Evolutionary conservation across 1,284 basidiomycete genomes (phyloP).

Genomic region (Fomes fomentarius): DNA sequence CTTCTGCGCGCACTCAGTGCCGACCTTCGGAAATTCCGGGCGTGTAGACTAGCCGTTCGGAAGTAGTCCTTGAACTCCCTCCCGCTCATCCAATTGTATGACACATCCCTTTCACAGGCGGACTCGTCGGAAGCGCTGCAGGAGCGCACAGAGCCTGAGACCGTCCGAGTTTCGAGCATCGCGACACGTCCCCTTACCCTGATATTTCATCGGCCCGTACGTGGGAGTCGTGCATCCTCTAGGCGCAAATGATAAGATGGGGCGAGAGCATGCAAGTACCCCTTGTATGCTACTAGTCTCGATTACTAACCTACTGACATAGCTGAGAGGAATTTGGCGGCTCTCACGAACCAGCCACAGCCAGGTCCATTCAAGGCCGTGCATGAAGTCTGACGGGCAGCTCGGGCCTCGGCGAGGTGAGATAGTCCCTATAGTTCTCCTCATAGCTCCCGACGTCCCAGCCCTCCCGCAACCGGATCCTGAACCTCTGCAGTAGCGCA

Average conservation of each 20-base stretch:
- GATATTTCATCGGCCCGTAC: constrained; percentile 33
- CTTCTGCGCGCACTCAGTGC: no score
- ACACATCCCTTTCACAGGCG: constrained; percentile 26
- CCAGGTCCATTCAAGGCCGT: no score
- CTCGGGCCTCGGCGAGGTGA: no score
- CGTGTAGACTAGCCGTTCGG: no score
- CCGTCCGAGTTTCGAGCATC: constrained; percentile 25
- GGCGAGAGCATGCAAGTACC: no score
- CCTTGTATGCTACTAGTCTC: no score
- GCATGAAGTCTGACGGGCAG: no score
- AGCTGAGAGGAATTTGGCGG: no score
- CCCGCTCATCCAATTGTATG: constrained; percentile 1
- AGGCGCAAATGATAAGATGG: neutral
- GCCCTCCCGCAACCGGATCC: neutral
- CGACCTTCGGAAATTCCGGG: no score
- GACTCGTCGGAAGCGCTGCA: constrained; percentile 32
- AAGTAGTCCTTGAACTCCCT: neutral
- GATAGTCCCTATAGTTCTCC: no score
- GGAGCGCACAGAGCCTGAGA: constrained; percentile 25
- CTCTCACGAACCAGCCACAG: no score
- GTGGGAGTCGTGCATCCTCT: constrained; percentile 2
- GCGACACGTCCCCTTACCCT: constrained; percentile 36
- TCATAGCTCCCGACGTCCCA: neutral
- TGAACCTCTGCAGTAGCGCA: neutral
- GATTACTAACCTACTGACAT: no score